phyloP scores from a whole-genome alignment of 345 rosid species.

The Cochlearia excelsa region DNA sequence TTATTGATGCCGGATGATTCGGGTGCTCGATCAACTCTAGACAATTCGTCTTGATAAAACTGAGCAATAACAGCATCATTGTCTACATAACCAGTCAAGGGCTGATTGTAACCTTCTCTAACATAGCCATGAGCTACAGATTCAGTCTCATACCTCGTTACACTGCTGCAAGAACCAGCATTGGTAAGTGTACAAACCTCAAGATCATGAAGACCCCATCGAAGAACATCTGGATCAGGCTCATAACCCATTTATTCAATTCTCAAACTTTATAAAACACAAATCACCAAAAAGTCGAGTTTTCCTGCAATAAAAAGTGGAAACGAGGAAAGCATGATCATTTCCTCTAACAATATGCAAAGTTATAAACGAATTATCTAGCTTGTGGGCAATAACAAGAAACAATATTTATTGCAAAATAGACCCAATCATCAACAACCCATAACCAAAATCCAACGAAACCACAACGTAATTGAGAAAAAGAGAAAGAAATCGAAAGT shows the following conservation, averaged over 20 bases:
- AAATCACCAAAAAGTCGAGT: neutral
- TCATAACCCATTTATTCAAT: constrained; percentile 31
- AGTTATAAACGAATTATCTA: no score
- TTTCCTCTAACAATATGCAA: no score
- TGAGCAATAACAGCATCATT: constrained; percentile 75
- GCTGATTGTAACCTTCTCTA: constrained; percentile 51
- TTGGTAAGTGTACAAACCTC: constrained; percentile 56
- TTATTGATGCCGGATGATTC: constrained; percentile 47
- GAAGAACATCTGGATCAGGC: constrained; percentile 67
- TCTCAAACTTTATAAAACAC: constrained; percentile 9
- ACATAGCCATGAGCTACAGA: constrained; percentile 47
- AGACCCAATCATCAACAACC: no score
- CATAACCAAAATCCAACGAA: no score
- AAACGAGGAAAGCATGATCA: no score
- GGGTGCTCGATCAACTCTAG: constrained; percentile 46
- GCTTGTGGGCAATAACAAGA: no score
- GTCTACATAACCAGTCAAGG: constrained; percentile 43
- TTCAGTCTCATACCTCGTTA: constrained; percentile 50
- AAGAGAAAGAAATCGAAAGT: no score
- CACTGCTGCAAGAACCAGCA: constrained; percentile 48
- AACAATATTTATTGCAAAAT: no score
- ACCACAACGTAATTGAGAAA: no score
- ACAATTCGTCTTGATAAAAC: constrained; percentile 72
- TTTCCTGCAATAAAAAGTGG: neutral
- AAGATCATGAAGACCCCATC: constrained; percentile 75